These are phyloP conservation scores for Diutina siamensis DNA, from an alignment of 1,139 yeast species.

Conservation along the genomic window DNA sequence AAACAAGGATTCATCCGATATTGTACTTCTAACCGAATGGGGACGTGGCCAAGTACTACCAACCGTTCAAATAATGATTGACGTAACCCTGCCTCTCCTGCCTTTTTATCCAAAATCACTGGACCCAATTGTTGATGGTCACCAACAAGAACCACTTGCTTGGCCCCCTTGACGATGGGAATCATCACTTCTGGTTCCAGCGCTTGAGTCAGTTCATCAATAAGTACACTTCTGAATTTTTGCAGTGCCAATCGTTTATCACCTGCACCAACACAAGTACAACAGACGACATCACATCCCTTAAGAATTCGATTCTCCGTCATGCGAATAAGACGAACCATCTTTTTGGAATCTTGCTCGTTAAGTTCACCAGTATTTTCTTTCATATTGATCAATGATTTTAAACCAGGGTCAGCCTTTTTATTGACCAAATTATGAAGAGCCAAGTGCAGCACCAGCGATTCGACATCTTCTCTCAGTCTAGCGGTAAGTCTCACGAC, in stretches of 20 bases:
- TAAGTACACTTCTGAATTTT: conserved; percentile 64
- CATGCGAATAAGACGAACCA: conserved; percentile 13
- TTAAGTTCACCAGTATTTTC: neutral
- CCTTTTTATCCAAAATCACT: conserved; percentile 66
- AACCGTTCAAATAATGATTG: conserved; percentile 83
- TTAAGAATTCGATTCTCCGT: conserved; percentile 41
- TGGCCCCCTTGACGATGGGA: conserved; percentile 82
- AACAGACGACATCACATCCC: conserved; percentile 71
- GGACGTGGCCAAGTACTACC: conserved; percentile 74
- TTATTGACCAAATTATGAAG: conserved; percentile 38
- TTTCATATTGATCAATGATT: conserved; percentile 46
- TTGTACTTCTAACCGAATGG: conserved; percentile 81
- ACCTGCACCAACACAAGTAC: conserved; percentile 92
- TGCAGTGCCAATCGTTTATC: conserved; percentile 45
- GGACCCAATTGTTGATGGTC: conserved; percentile 96
- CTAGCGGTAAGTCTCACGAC: conserved; percentile 72
- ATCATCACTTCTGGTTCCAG: conserved; percentile 86
- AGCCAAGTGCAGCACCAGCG: conserved; percentile 41
- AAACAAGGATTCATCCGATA: conserved; percentile 91
- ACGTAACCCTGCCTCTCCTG: conserved; percentile 75
- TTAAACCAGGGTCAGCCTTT: conserved; percentile 43
- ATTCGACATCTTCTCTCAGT: conserved; percentile 72
- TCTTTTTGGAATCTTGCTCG: neutral
- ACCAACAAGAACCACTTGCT: conserved; percentile 83
- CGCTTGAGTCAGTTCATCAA: conserved; percentile 92